Conservation (phyloP, 2,329 filamentous ascomycete genomes). For the Emmonsiellopsis sp. region DNA sequence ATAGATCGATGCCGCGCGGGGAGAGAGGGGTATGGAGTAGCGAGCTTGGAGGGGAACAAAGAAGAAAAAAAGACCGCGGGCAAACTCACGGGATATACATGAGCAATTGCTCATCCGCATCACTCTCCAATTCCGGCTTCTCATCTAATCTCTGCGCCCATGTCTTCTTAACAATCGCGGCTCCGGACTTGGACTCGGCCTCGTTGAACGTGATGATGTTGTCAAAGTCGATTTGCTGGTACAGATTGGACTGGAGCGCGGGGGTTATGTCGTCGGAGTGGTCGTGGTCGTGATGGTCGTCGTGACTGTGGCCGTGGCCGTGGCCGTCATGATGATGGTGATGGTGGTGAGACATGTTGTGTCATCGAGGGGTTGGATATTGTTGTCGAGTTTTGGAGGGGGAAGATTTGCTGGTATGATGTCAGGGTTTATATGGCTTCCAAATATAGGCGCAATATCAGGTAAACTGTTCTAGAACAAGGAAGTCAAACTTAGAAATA, state of each 20-base stretch:
- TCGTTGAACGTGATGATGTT: slow-evolving; percentile 81
- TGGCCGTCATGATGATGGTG: slow-evolving; percentile 31
- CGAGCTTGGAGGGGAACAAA: slow-evolving; percentile 2
- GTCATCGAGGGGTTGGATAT: neutral
- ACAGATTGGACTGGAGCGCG: slow-evolving; percentile 80
- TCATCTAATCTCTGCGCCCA: slow-evolving; percentile 70
- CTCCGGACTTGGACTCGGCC: slow-evolving; percentile 55
- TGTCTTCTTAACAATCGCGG: slow-evolving; percentile 74
- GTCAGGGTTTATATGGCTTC: neutral
- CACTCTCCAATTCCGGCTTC: slow-evolving; percentile 69
- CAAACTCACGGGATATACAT: slow-evolving; percentile 73
- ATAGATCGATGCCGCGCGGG: neutral
- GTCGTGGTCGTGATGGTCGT: slow-evolving; percentile 59
- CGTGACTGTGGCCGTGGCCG: slow-evolving; percentile 37
- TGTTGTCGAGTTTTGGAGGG: neutral
- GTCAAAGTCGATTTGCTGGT: slow-evolving; percentile 85
- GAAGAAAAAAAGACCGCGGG: neutral
- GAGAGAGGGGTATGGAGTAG: neutral
- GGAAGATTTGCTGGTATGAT: neutral
- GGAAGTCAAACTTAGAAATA: no score
- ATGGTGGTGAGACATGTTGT: slow-evolving; percentile 29
- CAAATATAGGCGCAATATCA: neutral
- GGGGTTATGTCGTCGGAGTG: slow-evolving; percentile 89
- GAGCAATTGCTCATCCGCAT: slow-evolving; percentile 86
- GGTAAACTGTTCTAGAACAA: no score